These are phyloP conservation scores for Saccharomycopsis vini DNA, from an alignment of 805 yeast species.

Conservation along the genomic window DNA sequence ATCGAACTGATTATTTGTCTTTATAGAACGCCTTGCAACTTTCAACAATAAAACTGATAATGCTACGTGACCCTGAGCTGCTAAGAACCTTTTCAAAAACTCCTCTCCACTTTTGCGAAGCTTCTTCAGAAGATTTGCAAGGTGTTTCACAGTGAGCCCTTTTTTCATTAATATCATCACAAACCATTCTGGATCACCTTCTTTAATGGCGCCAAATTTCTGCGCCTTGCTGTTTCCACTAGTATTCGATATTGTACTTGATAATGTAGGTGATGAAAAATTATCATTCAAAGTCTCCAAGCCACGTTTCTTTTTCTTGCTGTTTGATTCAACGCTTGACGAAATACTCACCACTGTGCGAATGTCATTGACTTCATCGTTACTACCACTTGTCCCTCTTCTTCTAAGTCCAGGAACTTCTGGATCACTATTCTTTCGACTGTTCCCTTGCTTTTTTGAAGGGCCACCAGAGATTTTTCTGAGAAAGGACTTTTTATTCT, in stretches of 20 bases:
- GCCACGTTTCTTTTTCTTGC: neutral
- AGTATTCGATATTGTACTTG: conserved; percentile 9
- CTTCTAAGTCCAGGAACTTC: neutral
- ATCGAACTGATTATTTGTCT: conserved; percentile 40
- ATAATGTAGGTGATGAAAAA: conserved; percentile 11
- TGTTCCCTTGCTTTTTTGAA: conserved; percentile 2
- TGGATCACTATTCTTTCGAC: conserved; percentile 2
- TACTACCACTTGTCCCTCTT: neutral
- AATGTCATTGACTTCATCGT: conserved; percentile 1
- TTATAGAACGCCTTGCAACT: conserved; percentile 26
- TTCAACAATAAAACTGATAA: conserved; percentile 36
- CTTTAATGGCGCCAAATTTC: conserved; percentile 2
- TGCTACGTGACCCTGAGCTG: conserved; percentile 41
- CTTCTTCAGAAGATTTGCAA: conserved; percentile 25
- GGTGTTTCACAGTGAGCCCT: conserved; percentile 32
- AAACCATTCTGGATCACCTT: conserved; percentile 35
- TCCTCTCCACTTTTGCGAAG: conserved; percentile 22
- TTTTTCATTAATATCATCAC: conserved; percentile 33
- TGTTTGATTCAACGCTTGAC: conserved; percentile 11
- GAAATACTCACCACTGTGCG: conserved; percentile 6
- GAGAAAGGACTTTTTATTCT: conserved; percentile 16
- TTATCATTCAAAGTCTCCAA: conserved; percentile 7
- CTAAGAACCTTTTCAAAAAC: conserved; percentile 32
- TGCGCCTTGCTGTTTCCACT: conserved; percentile 3
- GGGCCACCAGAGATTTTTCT: conserved; percentile 14